Percentiles rank a stretch among this genome's conserved stretches.
phyloP scores from a whole-genome alignment of 2,329 filamentous ascomycete genomes.

The Colletotrichum coccodes region DNA sequence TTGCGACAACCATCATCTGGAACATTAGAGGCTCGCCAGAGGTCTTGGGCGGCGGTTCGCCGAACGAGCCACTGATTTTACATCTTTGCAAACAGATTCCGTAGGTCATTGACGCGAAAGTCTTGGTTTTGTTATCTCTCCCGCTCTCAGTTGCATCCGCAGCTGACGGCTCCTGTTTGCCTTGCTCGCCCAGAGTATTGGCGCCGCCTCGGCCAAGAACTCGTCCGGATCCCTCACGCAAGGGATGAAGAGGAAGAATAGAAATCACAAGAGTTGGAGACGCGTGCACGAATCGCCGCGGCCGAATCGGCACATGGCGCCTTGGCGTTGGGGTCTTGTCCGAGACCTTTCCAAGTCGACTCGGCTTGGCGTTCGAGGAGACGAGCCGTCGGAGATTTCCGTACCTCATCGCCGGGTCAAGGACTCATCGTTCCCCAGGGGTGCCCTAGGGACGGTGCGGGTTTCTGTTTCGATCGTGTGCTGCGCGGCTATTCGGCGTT shows the following conservation, averaged over 20 bases:
- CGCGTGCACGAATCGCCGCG: conserved; percentile 2
- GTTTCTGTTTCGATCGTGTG: background rate
- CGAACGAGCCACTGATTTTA: background rate
- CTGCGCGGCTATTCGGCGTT: background rate
- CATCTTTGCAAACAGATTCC: background rate
- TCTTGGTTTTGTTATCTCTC: too few relatives aligned
- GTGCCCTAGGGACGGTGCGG: too few relatives aligned
- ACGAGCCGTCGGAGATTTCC: conserved; percentile 14
- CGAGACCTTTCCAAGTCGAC: background rate
- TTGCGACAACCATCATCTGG: too few relatives aligned
- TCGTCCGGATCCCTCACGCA: background rate
- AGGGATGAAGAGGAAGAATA: background rate
- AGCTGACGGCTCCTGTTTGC: background rate
- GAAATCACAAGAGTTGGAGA: background rate
- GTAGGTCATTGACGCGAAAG: too few relatives aligned
- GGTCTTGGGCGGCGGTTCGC: too few relatives aligned
- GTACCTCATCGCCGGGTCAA: background rate
- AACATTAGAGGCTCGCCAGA: too few relatives aligned
- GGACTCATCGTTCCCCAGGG: background rate
- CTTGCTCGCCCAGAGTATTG: conserved; percentile 13
- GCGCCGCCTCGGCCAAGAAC: conserved; percentile 21
- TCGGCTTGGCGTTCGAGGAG: background rate
- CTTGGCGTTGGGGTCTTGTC: conserved; percentile 18
- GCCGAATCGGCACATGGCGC: background rate
- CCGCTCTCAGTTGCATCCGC: background rate